Base-by-base conservation (phyloP, 257 asterid genomes). In the Rubia yunnanensis region DNA sequence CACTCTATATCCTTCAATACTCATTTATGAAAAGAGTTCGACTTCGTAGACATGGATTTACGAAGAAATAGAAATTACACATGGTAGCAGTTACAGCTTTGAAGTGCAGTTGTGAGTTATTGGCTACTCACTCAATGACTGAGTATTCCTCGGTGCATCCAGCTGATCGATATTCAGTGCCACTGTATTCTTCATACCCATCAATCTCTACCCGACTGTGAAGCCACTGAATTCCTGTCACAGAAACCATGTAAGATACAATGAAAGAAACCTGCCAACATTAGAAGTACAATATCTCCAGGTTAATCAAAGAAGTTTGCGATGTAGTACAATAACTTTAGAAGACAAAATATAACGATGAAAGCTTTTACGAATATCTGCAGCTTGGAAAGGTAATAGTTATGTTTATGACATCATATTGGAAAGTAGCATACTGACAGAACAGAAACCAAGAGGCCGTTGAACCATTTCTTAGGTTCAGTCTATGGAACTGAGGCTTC, bases 141-240 rank as follows among this genome's bases (percentile, higher is more conserved):
- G 89, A 79, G 76, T 87, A 94, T 75, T 86, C 96, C 86, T 94
- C 99, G 0, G 85, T 71, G 74, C 95, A 89, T 41, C 99, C 99
- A 78, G 97, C 92, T 26, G 99, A 88, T 48, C 92, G 86, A 72
- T 84, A 79, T 69, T 94, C 99, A 50, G 77, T 44, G 38, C 97
- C 88, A 74, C 95, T 86, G 76, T 94, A 94, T 69, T 94, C 99
- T 78, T 94, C 99, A 60, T 94, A 94, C 22, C 97, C 99, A 44
- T 77, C 69, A n/a, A 85, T 69, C 68, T 89, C 99, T 44, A 89
- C 84, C 67, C 95, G 85, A 65, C 97, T 83, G 59, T 90, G 97
- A 78, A 94, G 97, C 99, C 99, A 94, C 76, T 90, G 99, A 68
- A 86, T 88, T 78, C 95, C 97, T 92, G 80, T 72, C 17, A 75